Evolutionary conservation across 768 basidiomycete species (phyloP).

Genomic region (Tricholoma terreum): DNA sequence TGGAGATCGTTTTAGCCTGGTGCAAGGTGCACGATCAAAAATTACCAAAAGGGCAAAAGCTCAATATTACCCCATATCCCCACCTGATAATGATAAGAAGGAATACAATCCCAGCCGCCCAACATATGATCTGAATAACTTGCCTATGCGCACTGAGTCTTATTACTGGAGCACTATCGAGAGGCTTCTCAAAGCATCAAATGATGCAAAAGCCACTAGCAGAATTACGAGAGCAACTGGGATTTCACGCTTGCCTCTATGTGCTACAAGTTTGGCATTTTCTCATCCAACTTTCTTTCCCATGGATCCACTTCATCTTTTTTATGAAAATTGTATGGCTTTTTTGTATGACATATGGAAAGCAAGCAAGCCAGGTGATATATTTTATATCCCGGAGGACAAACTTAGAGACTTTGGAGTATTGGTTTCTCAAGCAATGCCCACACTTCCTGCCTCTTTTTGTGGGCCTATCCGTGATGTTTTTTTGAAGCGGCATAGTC

Average conservation of each 20-base stretch:
- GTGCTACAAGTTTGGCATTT: not conserved
- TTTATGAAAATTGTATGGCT: not conserved
- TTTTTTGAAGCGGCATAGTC: slow-evolving; percentile 15
- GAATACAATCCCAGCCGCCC: slow-evolving; percentile 21
- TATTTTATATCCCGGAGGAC: no score
- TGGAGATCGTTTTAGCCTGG: slow-evolving; percentile 28
- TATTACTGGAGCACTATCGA: not conserved
- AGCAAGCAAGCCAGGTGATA: not conserved
- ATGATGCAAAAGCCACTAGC: not conserved
- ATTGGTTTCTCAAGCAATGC: no score
- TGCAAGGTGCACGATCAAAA: slow-evolving; percentile 24
- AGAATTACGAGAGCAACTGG: not conserved
- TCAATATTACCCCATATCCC: slow-evolving; percentile 26
- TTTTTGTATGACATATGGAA: not conserved
- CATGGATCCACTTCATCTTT: not conserved
- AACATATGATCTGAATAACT: not conserved
- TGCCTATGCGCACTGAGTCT: not conserved
- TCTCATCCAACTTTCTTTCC: not conserved
- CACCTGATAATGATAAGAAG: slow-evolving; percentile 14
- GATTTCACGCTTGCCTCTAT: not conserved
- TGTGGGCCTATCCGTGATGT: no score
- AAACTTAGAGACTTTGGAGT: no score
- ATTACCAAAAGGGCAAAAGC: slow-evolving; percentile 15
- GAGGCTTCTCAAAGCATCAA: not conserved
- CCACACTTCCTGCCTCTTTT: no score